These are phyloP conservation scores for Talaromyces nanjingensis DNA, from an alignment of 495 filamentous ascomycete genomes.

Conservation along the genomic window DNA sequence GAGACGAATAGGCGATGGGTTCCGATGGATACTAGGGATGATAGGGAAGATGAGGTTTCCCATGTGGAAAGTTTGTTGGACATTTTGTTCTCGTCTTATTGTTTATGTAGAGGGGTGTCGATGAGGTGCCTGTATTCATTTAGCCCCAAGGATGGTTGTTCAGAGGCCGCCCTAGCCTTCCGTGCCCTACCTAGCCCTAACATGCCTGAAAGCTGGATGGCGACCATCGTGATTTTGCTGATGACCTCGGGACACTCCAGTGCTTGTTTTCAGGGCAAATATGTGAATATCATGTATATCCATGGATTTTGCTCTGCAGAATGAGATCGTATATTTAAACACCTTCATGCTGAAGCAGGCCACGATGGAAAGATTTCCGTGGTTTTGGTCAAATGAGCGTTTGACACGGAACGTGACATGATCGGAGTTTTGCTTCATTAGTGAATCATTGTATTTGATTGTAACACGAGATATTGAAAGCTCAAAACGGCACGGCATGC, in stretches of 20 bases:
- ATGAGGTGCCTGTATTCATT: neutral
- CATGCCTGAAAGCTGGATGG: neutral
- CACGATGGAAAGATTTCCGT: too few relatives aligned
- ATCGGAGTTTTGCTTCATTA: too few relatives aligned
- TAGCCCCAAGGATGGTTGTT: neutral
- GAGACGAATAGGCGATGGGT: conserved; percentile 29
- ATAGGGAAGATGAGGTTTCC: neutral
- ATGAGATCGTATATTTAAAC: too few relatives aligned
- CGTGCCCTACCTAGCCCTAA: neutral
- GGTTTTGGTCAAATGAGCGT: too few relatives aligned
- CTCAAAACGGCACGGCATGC: neutral
- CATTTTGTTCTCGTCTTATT: neutral
- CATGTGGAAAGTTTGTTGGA: neutral
- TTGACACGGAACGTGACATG: too few relatives aligned
- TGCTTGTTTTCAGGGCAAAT: neutral
- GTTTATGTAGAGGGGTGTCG: neutral
- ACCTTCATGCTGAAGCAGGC: too few relatives aligned
- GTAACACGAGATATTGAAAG: neutral
- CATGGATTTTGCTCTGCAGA: too few relatives aligned
- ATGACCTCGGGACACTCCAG: neutral
- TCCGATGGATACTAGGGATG: conserved; percentile 20
- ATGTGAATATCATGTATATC: too few relatives aligned
- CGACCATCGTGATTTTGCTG: neutral
- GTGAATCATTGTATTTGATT: too few relatives aligned
- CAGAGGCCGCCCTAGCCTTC: neutral